Evolutionary conservation across 148 eudicot genomes (phyloP).

Genomic region (Rhododendron ovatum): DNA sequence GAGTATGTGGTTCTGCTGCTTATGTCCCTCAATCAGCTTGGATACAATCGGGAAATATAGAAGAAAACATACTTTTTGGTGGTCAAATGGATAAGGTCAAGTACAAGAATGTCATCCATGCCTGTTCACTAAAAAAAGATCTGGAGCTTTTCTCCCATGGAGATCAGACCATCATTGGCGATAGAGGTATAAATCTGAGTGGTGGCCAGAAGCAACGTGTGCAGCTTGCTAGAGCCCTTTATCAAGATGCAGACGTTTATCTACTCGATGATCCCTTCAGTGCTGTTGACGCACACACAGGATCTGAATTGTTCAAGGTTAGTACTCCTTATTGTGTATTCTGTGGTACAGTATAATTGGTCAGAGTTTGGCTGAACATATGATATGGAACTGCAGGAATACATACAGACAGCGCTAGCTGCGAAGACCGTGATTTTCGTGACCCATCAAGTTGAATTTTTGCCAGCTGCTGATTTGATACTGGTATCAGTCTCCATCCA

Average conservation of each 20-base stretch:
- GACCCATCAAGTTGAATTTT: conserved; percentile 95
- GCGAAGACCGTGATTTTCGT: conserved; percentile 77
- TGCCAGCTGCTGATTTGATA: conserved; percentile 84
- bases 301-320: conserved; percentile 77
- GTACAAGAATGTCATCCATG: conserved; percentile 67
- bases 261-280: conserved; percentile 97
- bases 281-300: conserved; percentile 98
- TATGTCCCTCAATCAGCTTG: conserved; percentile 98
- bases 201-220: conserved; percentile 99
- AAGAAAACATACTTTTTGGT: conserved; percentile 89
- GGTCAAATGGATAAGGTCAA: conserved; percentile 77
- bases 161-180: conserved; percentile 92
- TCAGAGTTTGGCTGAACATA: conserved; percentile 22
- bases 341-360: neutral
- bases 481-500: conserved; percentile 48
- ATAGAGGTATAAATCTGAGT: conserved; percentile 93
- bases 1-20: conserved; percentile 81
- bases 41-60: conserved; percentile 95
- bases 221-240: conserved; percentile 96
- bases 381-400: conserved; percentile 57
- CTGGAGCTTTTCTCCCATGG: conserved; percentile 79
- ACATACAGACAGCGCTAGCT: conserved; percentile 62
- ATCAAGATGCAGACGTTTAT: conserved; percentile 93
- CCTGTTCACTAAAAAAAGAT: conserved; percentile 85
- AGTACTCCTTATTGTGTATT: conserved; percentile 6